phyloP scores from a whole-genome alignment of 108 stramenopile species.

The Nitzschia sp. region DNA sequence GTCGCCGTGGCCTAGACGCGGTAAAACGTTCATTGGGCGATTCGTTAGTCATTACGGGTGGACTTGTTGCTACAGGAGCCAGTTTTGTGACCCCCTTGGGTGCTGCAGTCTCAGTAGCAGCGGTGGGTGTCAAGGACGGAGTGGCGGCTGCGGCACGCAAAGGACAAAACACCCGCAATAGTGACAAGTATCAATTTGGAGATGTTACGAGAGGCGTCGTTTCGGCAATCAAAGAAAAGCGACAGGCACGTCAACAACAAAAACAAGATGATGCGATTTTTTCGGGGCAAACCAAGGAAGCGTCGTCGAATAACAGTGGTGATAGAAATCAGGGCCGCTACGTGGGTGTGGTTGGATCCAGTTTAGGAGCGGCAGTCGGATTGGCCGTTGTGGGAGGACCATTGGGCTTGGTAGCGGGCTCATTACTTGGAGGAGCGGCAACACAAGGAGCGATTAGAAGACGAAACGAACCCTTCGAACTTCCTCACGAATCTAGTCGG shows the following conservation, averaged over 20 bases:
- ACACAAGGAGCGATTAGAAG: background rate
- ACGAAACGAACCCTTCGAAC: background rate
- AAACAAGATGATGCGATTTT: background rate
- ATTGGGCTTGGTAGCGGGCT: conserved; percentile 15
- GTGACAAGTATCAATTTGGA: conserved; percentile 7
- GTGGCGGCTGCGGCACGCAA: conserved; percentile 11
- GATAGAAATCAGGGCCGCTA: background rate
- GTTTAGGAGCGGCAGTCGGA: conserved; percentile 15
- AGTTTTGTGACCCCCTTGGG: conserved; percentile 14
- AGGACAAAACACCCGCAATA: conserved; percentile 7
- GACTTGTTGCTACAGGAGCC: conserved; percentile 1
- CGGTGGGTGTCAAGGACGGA: conserved; percentile 19
- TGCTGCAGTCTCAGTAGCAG: conserved; percentile 16
- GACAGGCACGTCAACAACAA: too few relatives aligned
- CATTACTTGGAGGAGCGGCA: background rate
- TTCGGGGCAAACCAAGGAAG: background rate
- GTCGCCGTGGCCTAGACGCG: background rate
- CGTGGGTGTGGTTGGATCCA: conserved; percentile 13
- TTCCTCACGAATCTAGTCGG: background rate
- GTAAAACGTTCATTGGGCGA: conserved; percentile 2
- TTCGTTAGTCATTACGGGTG: background rate
- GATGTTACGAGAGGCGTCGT: conserved; percentile 15
- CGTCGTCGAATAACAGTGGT: background rate
- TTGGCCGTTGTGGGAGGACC: conserved; percentile 19
- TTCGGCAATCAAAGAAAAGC: conserved; percentile 5